Base-by-base conservation (phyloP, 495 filamentous ascomycete species). In the Lophiotrema nucula region DNA sequence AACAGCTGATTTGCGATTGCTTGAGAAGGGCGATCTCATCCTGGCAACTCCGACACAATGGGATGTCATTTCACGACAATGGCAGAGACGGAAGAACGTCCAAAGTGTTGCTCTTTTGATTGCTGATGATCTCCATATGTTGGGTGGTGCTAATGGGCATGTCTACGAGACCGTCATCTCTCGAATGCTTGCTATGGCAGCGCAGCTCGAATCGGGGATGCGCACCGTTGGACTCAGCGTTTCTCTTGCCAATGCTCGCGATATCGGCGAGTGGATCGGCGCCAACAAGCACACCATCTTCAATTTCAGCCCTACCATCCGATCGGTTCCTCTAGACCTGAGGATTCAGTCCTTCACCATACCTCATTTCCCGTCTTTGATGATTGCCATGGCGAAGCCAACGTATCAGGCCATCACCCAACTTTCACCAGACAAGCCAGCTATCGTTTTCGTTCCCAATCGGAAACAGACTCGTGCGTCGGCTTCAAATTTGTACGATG, bases 201-300 rank as follows among this genome's bases (percentile, higher is more conserved):
- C 90, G 0, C 92, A 97, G 66, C 86, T 87, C 1, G 87, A 95
- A 68, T 85, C 85, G 31, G 78, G 86, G 22, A 82, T 97, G 80
- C 86, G 93, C 25, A 89, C 97, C 33, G 76, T 97, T 53, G 93
- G 91, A 6, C 75, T 99, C 51, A 95, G 90, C 70, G 95, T 96
- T 38, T 92, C 92, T 16, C 80, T 99, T 23, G 86, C 93, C 12
- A 97, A 96, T 70, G 85, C 93, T 35, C 84, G 92, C 38, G 93
- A 97, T 68, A 82, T 97, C 56, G 92, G 95, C 41, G 95, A 97
- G 73, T 99, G 93, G 93, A 95, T 97, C 63, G 95, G 95, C 54
- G 95, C 93, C n/a, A 92, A 84, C 56, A 97, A 96, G 76, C 95
- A 99, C 69, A 95, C 90, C 28, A 95, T 96, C 54, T 97, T 88